Conservation (phyloP, 768 basidiomycete genomes). For the Trametes punicea region DNA sequence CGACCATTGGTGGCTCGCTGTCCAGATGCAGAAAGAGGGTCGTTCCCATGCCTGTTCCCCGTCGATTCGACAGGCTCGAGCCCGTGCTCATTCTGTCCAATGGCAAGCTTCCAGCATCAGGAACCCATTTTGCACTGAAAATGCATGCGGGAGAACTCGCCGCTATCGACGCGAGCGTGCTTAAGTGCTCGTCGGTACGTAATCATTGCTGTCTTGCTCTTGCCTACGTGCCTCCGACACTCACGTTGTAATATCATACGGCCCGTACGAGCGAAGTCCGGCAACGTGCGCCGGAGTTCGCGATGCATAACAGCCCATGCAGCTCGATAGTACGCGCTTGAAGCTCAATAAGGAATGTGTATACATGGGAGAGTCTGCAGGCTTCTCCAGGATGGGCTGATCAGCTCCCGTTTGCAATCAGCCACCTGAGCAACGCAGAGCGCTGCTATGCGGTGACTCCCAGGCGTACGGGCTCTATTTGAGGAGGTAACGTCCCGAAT, state of each 20-base stretch:
- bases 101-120: neutral
- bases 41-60: slow-evolving; percentile 8
- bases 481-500: slow-evolving; percentile 1
- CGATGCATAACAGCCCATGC: neutral
- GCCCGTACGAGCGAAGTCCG: neutral
- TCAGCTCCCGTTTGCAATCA: neutral
- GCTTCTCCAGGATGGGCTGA: neutral
- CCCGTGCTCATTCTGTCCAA: neutral
- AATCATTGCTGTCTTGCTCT: neutral
- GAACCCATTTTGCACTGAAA: neutral
- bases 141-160: slow-evolving; percentile 1
- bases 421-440: slow-evolving; percentile 1
- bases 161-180: neutral
- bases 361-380: neutral
- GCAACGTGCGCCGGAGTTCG: neutral
- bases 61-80: slow-evolving; percentile 1
- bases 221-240: neutral
- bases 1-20: neutral
- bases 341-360: neutral
- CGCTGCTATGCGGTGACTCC: too few relatives aligned
- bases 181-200: neutral
- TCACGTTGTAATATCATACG: neutral
- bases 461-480: too few relatives aligned
- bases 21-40: slow-evolving; percentile 8
- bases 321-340: neutral